These are phyloP conservation scores for Calonectria henricotiae DNA, from an alignment of 2,329 filamentous ascomycete genomes.

Conservation along the genomic window DNA sequence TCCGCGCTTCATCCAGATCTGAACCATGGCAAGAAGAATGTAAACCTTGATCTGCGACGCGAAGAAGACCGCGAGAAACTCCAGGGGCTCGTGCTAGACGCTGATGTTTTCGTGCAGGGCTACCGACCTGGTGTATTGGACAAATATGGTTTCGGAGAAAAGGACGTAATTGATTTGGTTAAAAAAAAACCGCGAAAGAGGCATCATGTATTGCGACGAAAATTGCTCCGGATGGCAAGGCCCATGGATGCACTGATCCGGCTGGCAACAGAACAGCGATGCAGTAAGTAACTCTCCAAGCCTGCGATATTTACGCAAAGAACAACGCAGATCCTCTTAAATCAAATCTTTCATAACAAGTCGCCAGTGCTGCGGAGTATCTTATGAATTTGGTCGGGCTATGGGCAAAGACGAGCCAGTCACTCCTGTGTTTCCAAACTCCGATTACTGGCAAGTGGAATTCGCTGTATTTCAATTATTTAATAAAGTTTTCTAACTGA, in stretches of 20 bases:
- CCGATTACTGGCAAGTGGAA: slow-evolving; percentile 50
- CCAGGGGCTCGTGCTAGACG: slow-evolving; percentile 62
- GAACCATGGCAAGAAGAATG: slow-evolving; percentile 68
- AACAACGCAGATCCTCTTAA: not conserved
- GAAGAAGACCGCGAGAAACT: slow-evolving; percentile 15
- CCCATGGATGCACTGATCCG: slow-evolving; percentile 63
- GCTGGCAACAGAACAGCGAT: slow-evolving; percentile 71
- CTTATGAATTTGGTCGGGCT: slow-evolving; percentile 63
- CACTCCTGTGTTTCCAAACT: slow-evolving; percentile 55
- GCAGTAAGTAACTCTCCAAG: slow-evolving; percentile 51
- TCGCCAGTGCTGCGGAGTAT: slow-evolving; percentile 60
- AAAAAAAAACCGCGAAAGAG: not conserved
- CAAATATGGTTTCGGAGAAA: slow-evolving; percentile 62
- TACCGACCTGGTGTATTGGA: slow-evolving; percentile 67
- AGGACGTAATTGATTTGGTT: slow-evolving; percentile 54
- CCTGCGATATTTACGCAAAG: not conserved
- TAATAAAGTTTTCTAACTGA: not conserved
- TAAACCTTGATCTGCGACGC: slow-evolving; percentile 60
- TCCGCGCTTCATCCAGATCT: slow-evolving; percentile 63
- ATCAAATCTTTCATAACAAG: not conserved
- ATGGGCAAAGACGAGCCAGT: slow-evolving; percentile 57
- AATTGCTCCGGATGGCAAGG: slow-evolving; percentile 71
- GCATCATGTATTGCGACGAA: slow-evolving; percentile 63
- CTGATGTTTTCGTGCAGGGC: slow-evolving; percentile 68
- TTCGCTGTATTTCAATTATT: not conserved